Percentiles rank a stretch among this genome's conserved stretches.
These are phyloP conservation scores for Verticillium tricorpus DNA, from an alignment of 2,329 filamentous ascomycete genomes.

Conservation along the genomic window DNA sequence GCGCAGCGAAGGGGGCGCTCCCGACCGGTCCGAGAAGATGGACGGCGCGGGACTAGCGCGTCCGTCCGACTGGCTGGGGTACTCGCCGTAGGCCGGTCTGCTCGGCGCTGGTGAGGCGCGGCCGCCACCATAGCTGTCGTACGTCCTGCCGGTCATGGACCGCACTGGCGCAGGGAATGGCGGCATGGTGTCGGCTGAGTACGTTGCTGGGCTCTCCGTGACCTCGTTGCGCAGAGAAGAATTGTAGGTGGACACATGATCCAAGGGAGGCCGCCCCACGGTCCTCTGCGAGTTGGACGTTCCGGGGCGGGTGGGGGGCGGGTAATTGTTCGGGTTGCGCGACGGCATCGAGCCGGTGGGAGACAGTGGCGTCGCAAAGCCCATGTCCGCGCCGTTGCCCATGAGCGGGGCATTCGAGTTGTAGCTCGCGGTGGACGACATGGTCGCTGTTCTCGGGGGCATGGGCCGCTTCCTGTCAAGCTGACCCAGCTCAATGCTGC, in stretches of 20 bases:
- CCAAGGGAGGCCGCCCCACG: slow-evolving; percentile 19
- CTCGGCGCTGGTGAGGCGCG: slow-evolving; percentile 6
- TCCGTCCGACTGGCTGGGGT: slow-evolving; percentile 17
- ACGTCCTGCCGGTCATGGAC: slow-evolving; percentile 24
- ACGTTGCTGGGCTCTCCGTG: slow-evolving; percentile 24
- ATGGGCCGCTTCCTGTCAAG: slow-evolving; percentile 47
- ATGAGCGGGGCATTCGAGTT: slow-evolving; percentile 61
- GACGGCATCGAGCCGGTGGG: slow-evolving; percentile 31
- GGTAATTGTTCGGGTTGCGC: slow-evolving; percentile 21
- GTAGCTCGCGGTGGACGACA: slow-evolving; percentile 55
- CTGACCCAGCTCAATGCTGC: slow-evolving; percentile 45
- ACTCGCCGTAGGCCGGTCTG: slow-evolving; percentile 4
- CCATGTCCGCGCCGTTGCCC: slow-evolving; percentile 56
- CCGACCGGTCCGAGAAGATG: slow-evolving; percentile 16
- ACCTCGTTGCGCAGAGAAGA: slow-evolving; percentile 14
- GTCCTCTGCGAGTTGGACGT: slow-evolving; percentile 31
- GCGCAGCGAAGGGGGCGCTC: slow-evolving; percentile 13
- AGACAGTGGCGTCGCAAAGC: slow-evolving; percentile 36
- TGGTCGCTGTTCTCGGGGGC: slow-evolving; percentile 46
- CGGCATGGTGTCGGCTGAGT: slow-evolving; percentile 20
- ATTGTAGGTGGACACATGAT: slow-evolving; percentile 16
- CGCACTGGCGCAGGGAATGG: slow-evolving; percentile 26
- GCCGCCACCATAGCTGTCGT: slow-evolving; percentile 21
- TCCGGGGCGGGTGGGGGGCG: slow-evolving; percentile 25
- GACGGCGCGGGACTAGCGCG: slow-evolving; percentile 29